Percentiles rank a stretch among this genome's conserved stretches.
Evolutionary conservation across 805 yeast genomes (phyloP).

Genomic region (Hanseniaspora jakobsenii): DNA sequence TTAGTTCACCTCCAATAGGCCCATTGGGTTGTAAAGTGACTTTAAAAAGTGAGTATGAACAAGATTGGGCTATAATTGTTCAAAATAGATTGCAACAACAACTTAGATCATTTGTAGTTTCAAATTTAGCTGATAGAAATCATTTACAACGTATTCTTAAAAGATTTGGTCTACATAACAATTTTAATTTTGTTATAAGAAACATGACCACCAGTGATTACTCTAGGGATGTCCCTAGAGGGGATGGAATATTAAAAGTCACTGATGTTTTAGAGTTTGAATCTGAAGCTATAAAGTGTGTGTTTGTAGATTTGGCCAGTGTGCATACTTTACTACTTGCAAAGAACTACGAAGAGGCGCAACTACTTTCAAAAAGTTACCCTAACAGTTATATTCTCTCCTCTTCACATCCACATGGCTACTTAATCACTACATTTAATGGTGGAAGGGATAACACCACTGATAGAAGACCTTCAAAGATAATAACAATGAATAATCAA

Average conservation of each 20-base stretch:
- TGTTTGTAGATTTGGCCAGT: slow-evolving; percentile 49
- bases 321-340: slow-evolving; percentile 51
- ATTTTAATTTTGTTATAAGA: slow-evolving; percentile 16
- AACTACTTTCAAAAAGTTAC: slow-evolving; percentile 29
- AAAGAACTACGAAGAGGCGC: slow-evolving; percentile 41
- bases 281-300: slow-evolving; percentile 42
- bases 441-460: slow-evolving; percentile 28
- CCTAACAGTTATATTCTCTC: slow-evolving; percentile 18
- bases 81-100: slow-evolving; percentile 42
- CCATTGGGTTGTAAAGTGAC: slow-evolving; percentile 60
- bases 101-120: slow-evolving; percentile 56
- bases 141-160: slow-evolving; percentile 30
- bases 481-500: slow-evolving; percentile 12
- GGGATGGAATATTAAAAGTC: slow-evolving; percentile 30
- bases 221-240: slow-evolving; percentile 33
- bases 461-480: background rate
- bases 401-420: slow-evolving; percentile 24
- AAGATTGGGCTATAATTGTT: slow-evolving; percentile 47
- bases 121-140: slow-evolving; percentile 46
- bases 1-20: slow-evolving; percentile 53
- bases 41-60: slow-evolving; percentile 40
- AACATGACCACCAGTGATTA: slow-evolving; percentile 36
- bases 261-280: slow-evolving; percentile 49
- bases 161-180: slow-evolving; percentile 19
- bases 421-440: slow-evolving; percentile 31